Evolutionary conservation across 345 rosid genomes (phyloP).

Genomic region (Noccaea bulbosa): DNA sequence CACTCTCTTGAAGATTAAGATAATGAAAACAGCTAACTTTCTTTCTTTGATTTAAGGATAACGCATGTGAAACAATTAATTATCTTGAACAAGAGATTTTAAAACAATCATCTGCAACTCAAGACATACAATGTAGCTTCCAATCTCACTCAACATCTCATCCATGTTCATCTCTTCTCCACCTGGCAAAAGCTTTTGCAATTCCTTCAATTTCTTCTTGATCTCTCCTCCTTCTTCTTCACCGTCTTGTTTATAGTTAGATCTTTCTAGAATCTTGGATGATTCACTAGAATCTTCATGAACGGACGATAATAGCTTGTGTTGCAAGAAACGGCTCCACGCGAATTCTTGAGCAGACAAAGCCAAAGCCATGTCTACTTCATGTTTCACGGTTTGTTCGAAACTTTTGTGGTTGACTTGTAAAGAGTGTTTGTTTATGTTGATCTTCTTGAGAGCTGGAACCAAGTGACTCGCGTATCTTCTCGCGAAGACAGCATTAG

Average conservation of each 20-base stretch:
- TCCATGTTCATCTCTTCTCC: conserved; percentile 47
- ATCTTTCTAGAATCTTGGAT: conserved; percentile 20
- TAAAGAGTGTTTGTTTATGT: conserved; percentile 5
- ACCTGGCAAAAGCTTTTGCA: conserved; percentile 49
- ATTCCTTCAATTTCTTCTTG: conserved; percentile 28
- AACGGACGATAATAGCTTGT: conserved; percentile 35
- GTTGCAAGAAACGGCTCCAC: conserved; percentile 49
- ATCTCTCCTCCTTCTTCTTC: conserved; percentile 30
- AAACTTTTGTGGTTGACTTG: conserved; percentile 2
- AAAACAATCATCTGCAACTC: conserved; percentile 48
- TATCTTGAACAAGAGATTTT: conserved; percentile 37
- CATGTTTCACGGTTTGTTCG: conserved; percentile 44
- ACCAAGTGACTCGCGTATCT: conserved; percentile 44
- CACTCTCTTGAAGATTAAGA: not conserved
- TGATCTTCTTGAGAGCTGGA: conserved; percentile 47
- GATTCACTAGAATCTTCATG: conserved; percentile 24
- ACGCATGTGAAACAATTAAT: conserved; percentile 6
- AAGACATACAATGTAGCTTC: conserved; percentile 53
- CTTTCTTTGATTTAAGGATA: not conserved
- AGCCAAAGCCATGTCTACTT: conserved; percentile 52
- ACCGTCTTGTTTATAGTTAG: conserved; percentile 14
- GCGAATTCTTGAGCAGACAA: conserved; percentile 48
- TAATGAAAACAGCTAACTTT: not conserved
- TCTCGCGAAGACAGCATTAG: conserved; percentile 33
- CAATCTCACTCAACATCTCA: conserved; percentile 44